Evolutionary conservation across 1,284 basidiomycete genomes (phyloP), one percentile per base, ranked within the genome.

Genomic region (Sporisorium scitamineum): DNA sequence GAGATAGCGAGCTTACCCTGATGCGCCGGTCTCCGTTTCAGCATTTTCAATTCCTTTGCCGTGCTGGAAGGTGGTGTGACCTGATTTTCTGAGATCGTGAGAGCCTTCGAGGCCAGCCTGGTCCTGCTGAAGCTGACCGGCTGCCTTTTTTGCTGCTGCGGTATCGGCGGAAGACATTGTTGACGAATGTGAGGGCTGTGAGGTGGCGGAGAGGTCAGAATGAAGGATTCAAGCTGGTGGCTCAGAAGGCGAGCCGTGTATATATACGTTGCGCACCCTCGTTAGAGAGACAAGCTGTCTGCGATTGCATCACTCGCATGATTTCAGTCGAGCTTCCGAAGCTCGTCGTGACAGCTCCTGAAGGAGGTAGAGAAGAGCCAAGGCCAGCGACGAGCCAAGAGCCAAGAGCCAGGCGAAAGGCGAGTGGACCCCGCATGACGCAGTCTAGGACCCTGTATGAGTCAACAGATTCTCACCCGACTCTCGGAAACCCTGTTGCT

Each of bases 121-220:
- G 31, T 73, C 58, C 48, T 68, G 55, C 41, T 73, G 57, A 8
- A 73, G 61, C 65, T 69, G 70, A 18, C 70, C 70, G 16, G 70
- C 70, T 20, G 70, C 70, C 51, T 68, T 64, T 29, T 73, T 64
- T n/a, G 70, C 70, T 26, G 61, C 61, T 53, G 70, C 50, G n/a
- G 61, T 61, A 45, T 73, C 65, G 55, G 65, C 53, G 44, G 70
- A 73, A 16, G 70, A 68, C 70, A 73, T 73, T 2, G 16, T 26
- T 18, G 16, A 16, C 13, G 9, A 10, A 24, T 47, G 5, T 18
- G 45, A 47, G 11, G 24, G 22, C 22, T 45, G 22, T 45, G 26
- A 18, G 8, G 26, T 29, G 45, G 26, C 26, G 14, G 18, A 27
- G 26, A 18, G 9, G 14, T 1, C 9, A 10, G 45, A 27, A 16